Base-by-base conservation (phyloP, 2,329 filamentous ascomycete species). In the Tolypocladium cylindrosporum region DNA sequence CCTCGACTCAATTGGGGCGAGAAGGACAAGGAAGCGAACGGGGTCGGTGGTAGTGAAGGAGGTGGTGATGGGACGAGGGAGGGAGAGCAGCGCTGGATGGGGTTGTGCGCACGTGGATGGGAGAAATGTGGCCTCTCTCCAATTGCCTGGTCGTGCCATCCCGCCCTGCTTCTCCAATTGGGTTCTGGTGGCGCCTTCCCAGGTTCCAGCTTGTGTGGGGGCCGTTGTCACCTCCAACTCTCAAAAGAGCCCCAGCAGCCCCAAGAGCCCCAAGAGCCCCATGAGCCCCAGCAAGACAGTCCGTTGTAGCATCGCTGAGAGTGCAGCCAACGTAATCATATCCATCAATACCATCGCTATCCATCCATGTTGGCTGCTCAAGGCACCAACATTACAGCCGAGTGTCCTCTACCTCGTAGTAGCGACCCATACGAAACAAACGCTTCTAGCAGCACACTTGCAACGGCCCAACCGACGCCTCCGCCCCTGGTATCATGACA, bases 111-210 rank as follows among this genome's bases (percentile, higher is more conserved):
- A n/a, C 51, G 39, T 42, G 40, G 19, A 19, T 11, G 19, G 36
- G 52, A 54, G 52, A 54, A 54, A 52, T 21, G 55, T 51, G 45
- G 45, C 45, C 27, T 51, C 37, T 40, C 37, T 57, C 55, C 57
- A 41, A 54, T 27, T 40, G 52, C 52, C 3, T 36, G 10, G 42
- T 50, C 14, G 27, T 34, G 45, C 45, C 48, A 36, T 34, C 11
- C 48, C 31, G 31, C 24, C 45, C 27, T 8, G 34, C 51, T 36
- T 37, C 51, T 39, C 51, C 51, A 53, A 53, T 53, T 36, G 51
- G 51, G 36, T 27, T 3, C n/a, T 27, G 31, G 45, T 50, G 45
- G 27, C 45, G 48, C 48, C 48, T 51, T n/a, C 27, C n/a, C 31
- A 10, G 50, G 13, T 37, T 54, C 34, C 14, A 40, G 37, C 16